Evolutionary conservation across 768 basidiomycete species (phyloP).

Genomic region (Pleurotus platypus): DNA sequence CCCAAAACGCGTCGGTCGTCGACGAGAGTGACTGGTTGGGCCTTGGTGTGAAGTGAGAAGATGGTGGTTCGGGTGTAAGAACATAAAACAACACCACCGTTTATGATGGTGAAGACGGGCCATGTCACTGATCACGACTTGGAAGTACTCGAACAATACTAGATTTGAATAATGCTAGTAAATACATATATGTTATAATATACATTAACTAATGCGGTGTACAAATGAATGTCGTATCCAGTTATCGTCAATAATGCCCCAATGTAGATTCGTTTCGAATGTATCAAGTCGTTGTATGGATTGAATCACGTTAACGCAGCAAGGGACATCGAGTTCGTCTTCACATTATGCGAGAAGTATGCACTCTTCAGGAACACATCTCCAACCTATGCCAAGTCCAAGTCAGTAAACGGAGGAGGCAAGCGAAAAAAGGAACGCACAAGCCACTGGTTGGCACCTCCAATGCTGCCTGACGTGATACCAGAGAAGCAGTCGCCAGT

Average conservation of each 20-base stretch:
- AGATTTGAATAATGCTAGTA: not conserved
- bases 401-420: not conserved
- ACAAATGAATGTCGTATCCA: constrained; percentile 1
- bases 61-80: too few relatives aligned
- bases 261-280: constrained; percentile 10
- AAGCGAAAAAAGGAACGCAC: constrained; percentile 27
- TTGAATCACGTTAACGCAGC: constrained; percentile 13
- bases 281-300: not conserved
- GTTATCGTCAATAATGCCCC: not conserved
- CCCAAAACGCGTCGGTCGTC: too few relatives aligned
- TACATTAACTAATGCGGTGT: not conserved
- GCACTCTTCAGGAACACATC: constrained; percentile 18
- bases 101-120: too few relatives aligned
- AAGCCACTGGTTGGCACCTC: constrained; percentile 63
- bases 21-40: too few relatives aligned
- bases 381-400: constrained; percentile 11
- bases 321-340: constrained; percentile 10
- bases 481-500: constrained; percentile 69
- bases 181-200: constrained; percentile 5
- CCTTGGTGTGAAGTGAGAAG: too few relatives aligned
- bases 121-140: too few relatives aligned
- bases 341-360: constrained; percentile 13
- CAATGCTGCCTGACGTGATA: constrained; percentile 60
- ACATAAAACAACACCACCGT: too few relatives aligned
- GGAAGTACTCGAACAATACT: too few relatives aligned